phyloP scores from a whole-genome alignment of 2,329 filamentous ascomycete genomes.

The Volutella citrinella region DNA sequence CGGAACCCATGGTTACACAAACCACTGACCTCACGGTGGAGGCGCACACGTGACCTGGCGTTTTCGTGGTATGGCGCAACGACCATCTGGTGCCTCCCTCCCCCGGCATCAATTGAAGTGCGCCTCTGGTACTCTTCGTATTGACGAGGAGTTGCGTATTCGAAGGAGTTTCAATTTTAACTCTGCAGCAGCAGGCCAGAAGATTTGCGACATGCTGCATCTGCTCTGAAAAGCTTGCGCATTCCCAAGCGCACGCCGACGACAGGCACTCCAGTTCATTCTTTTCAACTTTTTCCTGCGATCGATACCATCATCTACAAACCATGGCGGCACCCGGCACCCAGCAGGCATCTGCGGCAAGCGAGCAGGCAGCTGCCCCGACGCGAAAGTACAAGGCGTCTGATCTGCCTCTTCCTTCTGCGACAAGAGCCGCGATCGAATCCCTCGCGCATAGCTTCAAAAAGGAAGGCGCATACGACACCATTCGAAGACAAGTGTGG shows the following conservation, averaged over 20 bases:
- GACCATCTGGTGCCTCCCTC: not conserved
- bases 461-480: conserved; percentile 81
- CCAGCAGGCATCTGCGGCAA: conserved; percentile 17
- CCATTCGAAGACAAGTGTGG: conserved; percentile 73
- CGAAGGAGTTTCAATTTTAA: no score
- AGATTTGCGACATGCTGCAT: conserved; percentile 17
- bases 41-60: conserved; percentile 23
- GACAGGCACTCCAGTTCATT: no score
- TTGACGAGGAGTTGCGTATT: no score
- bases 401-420: conserved; percentile 70
- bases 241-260: no score
- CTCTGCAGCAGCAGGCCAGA: no score
- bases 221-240: conserved; percentile 9
- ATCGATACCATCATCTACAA: conserved; percentile 4
- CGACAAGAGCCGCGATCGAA: conserved; percentile 72
- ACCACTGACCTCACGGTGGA: conserved; percentile 13
- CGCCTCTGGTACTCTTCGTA: no score
- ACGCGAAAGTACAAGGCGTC: conserved; percentile 64
- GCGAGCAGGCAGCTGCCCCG: conserved; percentile 13
- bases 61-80: no score
- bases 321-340: conserved; percentile 26
- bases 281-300: conserved; percentile 10
- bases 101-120: no score
- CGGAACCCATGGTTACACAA: no score
- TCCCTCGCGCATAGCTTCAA: conserved; percentile 77